Evolutionary conservation across 2,329 filamentous ascomycete genomes (phyloP), one percentile per base, ranked within the genome.

Genomic region (Aspergillus sp.): DNA sequence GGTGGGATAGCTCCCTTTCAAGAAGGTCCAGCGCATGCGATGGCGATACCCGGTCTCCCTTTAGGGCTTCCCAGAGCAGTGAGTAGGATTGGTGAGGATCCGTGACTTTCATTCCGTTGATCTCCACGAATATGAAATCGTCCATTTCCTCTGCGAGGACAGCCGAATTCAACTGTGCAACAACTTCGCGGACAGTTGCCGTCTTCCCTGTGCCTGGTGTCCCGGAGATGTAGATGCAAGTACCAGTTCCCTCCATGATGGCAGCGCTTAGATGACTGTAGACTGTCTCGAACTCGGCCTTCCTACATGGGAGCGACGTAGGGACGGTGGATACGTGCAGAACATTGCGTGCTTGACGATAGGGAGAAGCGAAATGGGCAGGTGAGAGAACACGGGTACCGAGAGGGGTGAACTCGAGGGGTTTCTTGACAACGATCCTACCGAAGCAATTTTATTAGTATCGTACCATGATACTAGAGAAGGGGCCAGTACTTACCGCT

Each of bases 31-130:
- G 75, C 0, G 93, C 91, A 65, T 98, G 93, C 2, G 88, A 81
- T 0, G 93, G 88, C 61, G 87, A 94, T 5, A 97, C 90, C 42
- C 93, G 82, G 62, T 98, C 89, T 28, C 89, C 90, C 62, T 91
- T 91, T 50, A 98, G 74, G 0, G 93, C 91, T 71, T 98, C 89
- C 94, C 94, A 98, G 1, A 98, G 78, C 19, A 98, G 72, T 2
- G 88, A 85, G 67, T 98, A 98, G 0, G 93, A 90, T 66, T 98
- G 93, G 62, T 97, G 90, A 0, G 93, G 91, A 64, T 98, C 93
- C 0, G 93, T 94, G 57, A 98, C 90, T 72, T 98, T 98, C 93
- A 98, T 97, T 56, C 93, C 94, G 67, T 98, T 98, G 71, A 98
- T 97, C 67, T 98, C 93, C 52, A 98, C 90, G 57, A 98, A 98